A percentile compares a stretch with the other conserved stretches of the same genome.
Conservation (phyloP, 352 stramenopile species). For the Phytophthora lateralis region DNA sequence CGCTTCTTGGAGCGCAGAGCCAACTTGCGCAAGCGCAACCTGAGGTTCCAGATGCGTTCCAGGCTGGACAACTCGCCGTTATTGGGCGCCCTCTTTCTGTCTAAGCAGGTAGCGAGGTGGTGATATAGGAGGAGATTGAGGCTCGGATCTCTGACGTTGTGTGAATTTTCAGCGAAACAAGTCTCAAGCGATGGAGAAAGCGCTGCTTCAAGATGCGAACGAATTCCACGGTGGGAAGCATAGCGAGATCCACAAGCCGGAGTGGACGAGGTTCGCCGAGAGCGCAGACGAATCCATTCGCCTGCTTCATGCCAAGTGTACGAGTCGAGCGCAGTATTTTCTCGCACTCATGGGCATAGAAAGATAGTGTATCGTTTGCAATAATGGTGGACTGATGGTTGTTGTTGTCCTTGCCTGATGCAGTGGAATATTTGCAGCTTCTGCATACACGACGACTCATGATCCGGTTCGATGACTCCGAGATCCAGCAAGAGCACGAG, state of each 20-base stretch:
- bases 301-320: conserved; percentile 74
- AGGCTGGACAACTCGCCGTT: conserved; percentile 47
- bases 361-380: not conserved
- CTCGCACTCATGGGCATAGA: too few species aligned
- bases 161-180: conserved; percentile 44
- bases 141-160: conserved; percentile 2
- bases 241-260: conserved; percentile 45
- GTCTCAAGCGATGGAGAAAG: conserved; percentile 62
- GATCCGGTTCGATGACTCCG: conserved; percentile 80
- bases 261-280: conserved; percentile 69
- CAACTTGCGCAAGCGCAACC: conserved; percentile 58
- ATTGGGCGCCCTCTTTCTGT: conserved; percentile 51
- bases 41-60: conserved; percentile 63
- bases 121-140: not conserved
- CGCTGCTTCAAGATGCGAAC: conserved; percentile 59
- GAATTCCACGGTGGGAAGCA: conserved; percentile 43
- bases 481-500: conserved; percentile 71
- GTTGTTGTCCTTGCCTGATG: not conserved
- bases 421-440: conserved; percentile 84
- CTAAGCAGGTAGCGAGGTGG: conserved; percentile 47
- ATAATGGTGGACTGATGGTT: not conserved
- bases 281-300: conserved; percentile 70
- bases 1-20: conserved; percentile 48
- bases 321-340: conserved; percentile 10
- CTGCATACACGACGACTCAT: conserved; percentile 79